Evolutionary conservation across 2,329 filamentous ascomycete species (phyloP), one percentile per base, ranked within the genome.

Genomic region (Sordariomycetes sp.): DNA sequence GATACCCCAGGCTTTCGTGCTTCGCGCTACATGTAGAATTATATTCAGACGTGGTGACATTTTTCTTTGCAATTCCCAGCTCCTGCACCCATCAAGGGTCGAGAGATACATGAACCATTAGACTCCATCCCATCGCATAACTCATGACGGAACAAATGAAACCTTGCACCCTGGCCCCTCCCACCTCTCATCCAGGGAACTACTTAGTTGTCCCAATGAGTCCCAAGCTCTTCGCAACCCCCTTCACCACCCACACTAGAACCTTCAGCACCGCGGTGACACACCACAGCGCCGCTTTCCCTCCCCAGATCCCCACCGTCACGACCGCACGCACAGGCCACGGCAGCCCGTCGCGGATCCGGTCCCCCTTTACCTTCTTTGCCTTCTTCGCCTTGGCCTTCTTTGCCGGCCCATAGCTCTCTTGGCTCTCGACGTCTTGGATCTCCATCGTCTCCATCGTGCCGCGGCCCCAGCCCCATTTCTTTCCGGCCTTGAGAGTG

Each of bases 271-370:
- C 65, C 25, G 81, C 65, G n/a, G 77, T 79, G 54, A 83, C 66
- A 15, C 75, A 65, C 80, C 81, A 85, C 54, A 84, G 75, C 39
- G 81, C 66, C 62, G 74, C 79, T 65, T 82, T 83, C 64, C 84
- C 78, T 13, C 77, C 62, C 56, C 76, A 76, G 60, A 75, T 76
- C 10, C 79, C 62, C 58, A 82, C 61, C 61, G 79, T 79, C 64
- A 79, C 72, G 56, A 76, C 65, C 7, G 72, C 74, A 57, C 77
- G 73, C 60, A 76, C 67, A 57, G 73, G 65, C 60, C 76, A 76
- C 1, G 78, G 80, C 62, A 80, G 62, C 65, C 77, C 76, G 32
- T 80, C 74, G 54, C 52, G 72, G 68, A 36, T 71, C 68, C 5
- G 53, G 10, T 35, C 17, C 34, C 12, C 52, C 34, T 13, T 35